Percentiles rank a stretch among this genome's conserved stretches.
Conservation (phyloP, 108 stramenopile species). For the Fistulifera solaris region DNA sequence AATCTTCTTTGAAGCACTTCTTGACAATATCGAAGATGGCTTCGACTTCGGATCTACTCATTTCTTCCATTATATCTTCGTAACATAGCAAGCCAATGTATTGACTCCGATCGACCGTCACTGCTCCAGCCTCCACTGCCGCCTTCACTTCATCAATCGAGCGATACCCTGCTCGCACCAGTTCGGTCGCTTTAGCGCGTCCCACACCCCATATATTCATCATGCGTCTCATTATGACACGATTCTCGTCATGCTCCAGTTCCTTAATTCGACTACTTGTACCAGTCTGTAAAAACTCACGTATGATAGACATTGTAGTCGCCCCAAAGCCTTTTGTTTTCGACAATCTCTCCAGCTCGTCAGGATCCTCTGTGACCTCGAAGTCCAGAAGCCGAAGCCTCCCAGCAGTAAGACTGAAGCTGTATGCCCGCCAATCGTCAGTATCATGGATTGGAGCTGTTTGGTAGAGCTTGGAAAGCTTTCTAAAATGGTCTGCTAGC, state of each 20-base stretch:
- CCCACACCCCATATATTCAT: constrained; percentile 57
- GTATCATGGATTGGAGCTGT: constrained; percentile 4
- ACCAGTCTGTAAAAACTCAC: constrained; percentile 15
- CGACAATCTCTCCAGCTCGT: constrained; percentile 10
- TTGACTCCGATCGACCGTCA: constrained; percentile 25
- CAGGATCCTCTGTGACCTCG: constrained; percentile 26
- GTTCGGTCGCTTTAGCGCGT: constrained; percentile 15
- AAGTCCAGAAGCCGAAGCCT: constrained; percentile 34
- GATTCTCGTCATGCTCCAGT: constrained; percentile 17
- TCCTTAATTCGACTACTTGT: background rate
- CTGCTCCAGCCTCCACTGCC: constrained; percentile 6
- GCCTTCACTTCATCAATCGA: constrained; percentile 26
- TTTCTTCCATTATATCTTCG: constrained; percentile 45
- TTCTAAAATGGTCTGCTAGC: background rate
- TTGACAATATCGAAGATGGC: constrained; percentile 24
- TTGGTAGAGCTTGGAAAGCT: constrained; percentile 10
- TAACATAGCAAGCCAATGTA: constrained; percentile 45
- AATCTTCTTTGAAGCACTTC: constrained; percentile 6
- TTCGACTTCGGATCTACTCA: constrained; percentile 37
- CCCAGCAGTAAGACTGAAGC: constrained; percentile 6
- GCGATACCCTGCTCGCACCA: constrained; percentile 16
- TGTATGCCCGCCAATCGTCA: constrained; percentile 9
- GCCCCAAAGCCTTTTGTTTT: constrained; percentile 30
- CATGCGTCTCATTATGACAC: constrained; percentile 30
- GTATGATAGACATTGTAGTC: constrained; percentile 16